These are phyloP conservation scores for Globisporangium barbulae DNA, from an alignment of 352 stramenopile genomes.

Conservation along the genomic window DNA sequence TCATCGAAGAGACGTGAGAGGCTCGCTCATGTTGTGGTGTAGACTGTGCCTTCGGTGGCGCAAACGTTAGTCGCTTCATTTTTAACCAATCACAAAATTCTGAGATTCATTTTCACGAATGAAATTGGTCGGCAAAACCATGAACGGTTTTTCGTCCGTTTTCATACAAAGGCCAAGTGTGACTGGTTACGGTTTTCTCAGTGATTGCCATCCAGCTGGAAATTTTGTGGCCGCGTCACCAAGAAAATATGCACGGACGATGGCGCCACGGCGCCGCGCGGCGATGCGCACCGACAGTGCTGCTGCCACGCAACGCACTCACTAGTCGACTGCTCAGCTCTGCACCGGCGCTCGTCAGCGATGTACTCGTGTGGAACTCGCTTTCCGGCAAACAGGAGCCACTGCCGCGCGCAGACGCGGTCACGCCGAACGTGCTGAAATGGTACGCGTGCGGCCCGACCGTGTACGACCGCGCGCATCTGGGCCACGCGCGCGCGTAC, in stretches of 20 bases:
- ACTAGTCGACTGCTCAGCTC: neutral
- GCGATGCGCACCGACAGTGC: neutral
- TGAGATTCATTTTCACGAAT: no score
- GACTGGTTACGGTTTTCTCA: neutral
- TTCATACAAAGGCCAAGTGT: no score
- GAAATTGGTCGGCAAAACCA: no score
- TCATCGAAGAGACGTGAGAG: no score
- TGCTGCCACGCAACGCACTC: neutral
- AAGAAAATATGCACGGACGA: constrained; percentile 9
- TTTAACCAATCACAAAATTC: no score
- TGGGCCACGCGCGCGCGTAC: constrained; percentile 97
- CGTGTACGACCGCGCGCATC: constrained; percentile 97
- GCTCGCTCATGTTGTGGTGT: no score
- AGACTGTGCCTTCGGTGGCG: no score
- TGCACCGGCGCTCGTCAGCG: neutral
- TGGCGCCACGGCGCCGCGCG: neutral
- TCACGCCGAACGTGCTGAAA: constrained; percentile 48
- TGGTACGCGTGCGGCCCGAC: constrained; percentile 99
- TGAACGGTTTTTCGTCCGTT: neutral
- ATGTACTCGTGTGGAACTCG: constrained; percentile 54
- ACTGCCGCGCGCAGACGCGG: constrained; percentile 37
- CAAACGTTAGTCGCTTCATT: no score
- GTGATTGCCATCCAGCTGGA: neutral
- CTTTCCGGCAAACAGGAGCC: constrained; percentile 37
- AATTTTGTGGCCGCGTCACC: constrained; percentile 4